phyloP scores from a whole-genome alignment of 305 asterid species.

The Fraxinus xanthoxyloides region DNA sequence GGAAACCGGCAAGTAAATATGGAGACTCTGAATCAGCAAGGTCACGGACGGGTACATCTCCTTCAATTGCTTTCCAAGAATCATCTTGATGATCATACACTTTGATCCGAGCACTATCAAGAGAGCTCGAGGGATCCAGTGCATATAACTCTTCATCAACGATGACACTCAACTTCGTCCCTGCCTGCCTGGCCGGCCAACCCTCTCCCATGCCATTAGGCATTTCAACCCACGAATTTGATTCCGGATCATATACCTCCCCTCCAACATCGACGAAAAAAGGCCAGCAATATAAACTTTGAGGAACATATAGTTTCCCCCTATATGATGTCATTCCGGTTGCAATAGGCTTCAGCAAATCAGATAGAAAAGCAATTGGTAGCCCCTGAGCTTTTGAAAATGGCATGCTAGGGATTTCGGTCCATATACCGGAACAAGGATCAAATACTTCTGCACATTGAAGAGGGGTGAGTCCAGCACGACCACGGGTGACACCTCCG shows the following conservation, averaged over 20 bases:
- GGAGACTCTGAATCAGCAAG: conserved; percentile 64
- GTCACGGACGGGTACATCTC: conserved; percentile 64
- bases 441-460: conserved; percentile 84
- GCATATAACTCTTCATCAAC: conserved; percentile 84
- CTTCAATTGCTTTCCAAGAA: conserved; percentile 73
- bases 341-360: conserved; percentile 83
- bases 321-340: conserved; percentile 78
- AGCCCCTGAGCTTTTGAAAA: conserved; percentile 78
- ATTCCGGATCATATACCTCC: conserved; percentile 81
- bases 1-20: conserved; percentile 72
- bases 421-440: conserved; percentile 66
- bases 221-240: conserved; percentile 77
- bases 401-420: conserved; percentile 80
- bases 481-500: conserved; percentile 78
- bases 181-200: conserved; percentile 93
- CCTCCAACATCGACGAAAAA: conserved; percentile 92
- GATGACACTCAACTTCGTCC: conserved; percentile 68
- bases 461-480: conserved; percentile 68
- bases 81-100: conserved; percentile 73
- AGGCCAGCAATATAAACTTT: conserved; percentile 84
- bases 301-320: conserved; percentile 82
- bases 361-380: conserved; percentile 84
- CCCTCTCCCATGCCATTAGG: conserved; percentile 92
- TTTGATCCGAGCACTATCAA: conserved; percentile 77
- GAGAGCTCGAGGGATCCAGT: conserved; percentile 71